Evolutionary conservation across 208 protist species (phyloP), one percentile per base, ranked within the genome.

Genomic region (Trypanosoma melophagium): DNA sequence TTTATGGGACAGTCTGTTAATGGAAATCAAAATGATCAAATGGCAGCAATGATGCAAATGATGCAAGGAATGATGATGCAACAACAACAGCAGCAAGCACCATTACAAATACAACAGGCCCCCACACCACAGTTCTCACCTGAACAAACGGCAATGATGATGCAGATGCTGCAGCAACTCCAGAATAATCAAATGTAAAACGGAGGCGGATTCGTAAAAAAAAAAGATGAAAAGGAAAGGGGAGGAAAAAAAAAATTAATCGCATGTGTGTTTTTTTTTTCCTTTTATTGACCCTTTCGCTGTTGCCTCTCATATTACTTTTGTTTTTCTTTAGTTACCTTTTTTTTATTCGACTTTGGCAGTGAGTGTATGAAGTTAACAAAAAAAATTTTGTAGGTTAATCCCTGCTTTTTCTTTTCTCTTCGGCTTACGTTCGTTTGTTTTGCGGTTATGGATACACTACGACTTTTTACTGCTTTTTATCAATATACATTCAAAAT

Each of bases 81-180:
- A 24, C 69, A 70, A 31, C 45, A 60, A 57, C 66, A 68, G 38
- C 42, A 64, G 24, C 55, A 74, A 54, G 51, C 52, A 55, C 60
- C 21, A 10, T 31, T 40, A 60, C 9, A 25, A 35, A 54, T 53
- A 51, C 66, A 38, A 24, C 66, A 56, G 8, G 31, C 9, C 25
- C 22, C 60, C 12, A 31, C 63, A 54, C 49, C 58, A 14, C 53
- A 35, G 31, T 55, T 35, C 47, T 57, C 57, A 19, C 68, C 80
- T 47, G 40, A 78, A 50, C 76, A 83, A 66, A 77, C 81, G 67
- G 69, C 78, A 69, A 74, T 81, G 71, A 76, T 85, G 71, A 74
- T 79, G 71, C 66, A 72, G 64, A 53, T 75, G 53, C 74, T 85
- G 75, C 47, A 69, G 57, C 22, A 44, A 24, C 54, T 70, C 67